Base-by-base conservation (phyloP, 495 filamentous ascomycete species). In the Parachaetomium inaequale region DNA sequence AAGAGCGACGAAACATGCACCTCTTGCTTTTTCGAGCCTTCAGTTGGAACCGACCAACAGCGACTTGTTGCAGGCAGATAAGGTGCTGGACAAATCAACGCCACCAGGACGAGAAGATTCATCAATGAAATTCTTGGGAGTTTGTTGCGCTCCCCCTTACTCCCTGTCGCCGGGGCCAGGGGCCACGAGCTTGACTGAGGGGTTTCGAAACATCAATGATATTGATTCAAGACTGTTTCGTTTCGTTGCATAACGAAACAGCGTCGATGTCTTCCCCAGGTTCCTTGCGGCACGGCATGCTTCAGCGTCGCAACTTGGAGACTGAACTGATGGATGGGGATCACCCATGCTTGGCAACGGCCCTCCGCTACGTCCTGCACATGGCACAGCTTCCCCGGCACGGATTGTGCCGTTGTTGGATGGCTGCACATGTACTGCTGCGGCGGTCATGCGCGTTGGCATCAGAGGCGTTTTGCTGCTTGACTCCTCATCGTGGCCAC, bases 401-500 rank as follows among this genome's bases (percentile, higher is more conserved):
- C n/a, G n/a, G n/a, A n/a, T n/a, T n/a, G n/a, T n/a, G 21, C 2
- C 42, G 42, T 45, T 45, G 14, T 12, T 2, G 36, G 36, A 12
- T 10, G 10, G 14, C 36, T 10, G 12, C 8, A 40, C 36, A 40
- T 17, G 14, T 15, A n/a, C n/a, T n/a, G n/a, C n/a, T n/a, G n/a
- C n/a, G n/a, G n/a, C 34, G 10, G 43, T 21, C 40, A 46, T 46
- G 55, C 55, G 47, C 4, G 55, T 31, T 17, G 28, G 42, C 55
- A 47, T 47, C 28, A 58, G 55, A 46, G 55, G 21, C 34, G 55
- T 28, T 58, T 34, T 40, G 26, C 28, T 34, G n/a, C 26, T 29
- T 56, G 4, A 54, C 32, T 6, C 4, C 10, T 52, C 28, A 6
- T 28, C 47, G 3, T 3, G 2, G 28, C 49, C 49, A 12, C 14